Evolutionary conservation across 208 protist species (phyloP), one percentile per base, ranked within the genome.

Genomic region (Crithidia fasciculata): DNA sequence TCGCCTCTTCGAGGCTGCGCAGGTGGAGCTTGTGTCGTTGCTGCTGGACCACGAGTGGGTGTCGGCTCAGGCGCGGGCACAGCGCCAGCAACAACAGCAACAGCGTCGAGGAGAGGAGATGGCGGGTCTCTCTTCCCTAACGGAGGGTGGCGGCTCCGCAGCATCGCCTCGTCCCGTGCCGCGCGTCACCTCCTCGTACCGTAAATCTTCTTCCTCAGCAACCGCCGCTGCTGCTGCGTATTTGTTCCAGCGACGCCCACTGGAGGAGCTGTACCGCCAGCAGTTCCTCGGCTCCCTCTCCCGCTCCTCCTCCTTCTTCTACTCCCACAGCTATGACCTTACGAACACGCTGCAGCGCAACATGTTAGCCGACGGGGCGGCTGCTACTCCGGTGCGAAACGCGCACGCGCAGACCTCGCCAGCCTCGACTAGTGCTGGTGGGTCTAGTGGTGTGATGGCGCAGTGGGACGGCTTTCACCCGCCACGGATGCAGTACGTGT

Each of bases 271-370:
- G 15, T 98, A 98, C 69, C 85, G 82, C 9, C 72, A 77, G 66
- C 76, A 94, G 62, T 97, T 98, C 57, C 67, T 87, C 9, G 72
- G 59, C 59, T 72, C 70, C 16, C 70, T 92, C 40, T 74, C 93
- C 13, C 80, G 81, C 47, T 75, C 84, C 16, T 90, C 83, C 9
- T 73, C 98, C 58, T 98, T 98, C 67, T 99, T 96, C 81, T 99
- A 98, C 76, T 93, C 89, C 39, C 95, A 98, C 86, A 98, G 92
- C 0, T 99, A 99, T 76, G 97, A 99, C 77, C 72, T 99, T 2
- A 98, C 96, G 2, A 88, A 97, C 75, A 95, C 96, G 10, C 80
- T 99, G 39, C 98, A 99, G 81, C 80, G 75, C 12, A 98, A 99
- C 79, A 98, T 96, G 87, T 90, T 75, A 9, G 72, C 73, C 6